Evolutionary conservation across 1,284 basidiomycete genomes (phyloP).

Genomic region (Mycosarcoma maydis): DNA sequence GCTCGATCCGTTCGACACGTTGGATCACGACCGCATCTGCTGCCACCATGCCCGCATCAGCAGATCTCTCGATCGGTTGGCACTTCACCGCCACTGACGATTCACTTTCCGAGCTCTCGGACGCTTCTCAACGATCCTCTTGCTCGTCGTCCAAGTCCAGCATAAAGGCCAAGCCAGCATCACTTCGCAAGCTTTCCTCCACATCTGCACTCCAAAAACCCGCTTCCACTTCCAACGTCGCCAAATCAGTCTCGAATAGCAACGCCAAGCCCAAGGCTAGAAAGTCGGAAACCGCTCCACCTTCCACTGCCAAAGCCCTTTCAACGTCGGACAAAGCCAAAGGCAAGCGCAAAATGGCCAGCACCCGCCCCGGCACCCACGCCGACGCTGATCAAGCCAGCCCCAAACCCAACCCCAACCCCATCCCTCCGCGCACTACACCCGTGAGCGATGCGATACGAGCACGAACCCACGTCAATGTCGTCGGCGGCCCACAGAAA

Average conservation of each 20-base stretch:
- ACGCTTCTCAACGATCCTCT: background rate
- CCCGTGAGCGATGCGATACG: conserved; percentile 28
- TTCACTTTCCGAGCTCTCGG: conserved; percentile 38
- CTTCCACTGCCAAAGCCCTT: background rate
- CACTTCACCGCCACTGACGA: conserved; percentile 40
- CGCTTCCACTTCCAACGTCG: conserved; percentile 18
- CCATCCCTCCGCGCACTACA: conserved; percentile 7
- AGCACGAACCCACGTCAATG: conserved; percentile 38
- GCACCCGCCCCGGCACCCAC: too few species aligned
- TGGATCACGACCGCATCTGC: too few species aligned
- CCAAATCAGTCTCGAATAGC: conserved; percentile 9
- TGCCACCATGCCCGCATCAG: conserved; percentile 3
- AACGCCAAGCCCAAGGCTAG: conserved; percentile 13
- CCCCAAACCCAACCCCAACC: background rate
- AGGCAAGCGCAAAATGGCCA: conserved; percentile 12
- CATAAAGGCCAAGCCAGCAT: conserved; percentile 1
- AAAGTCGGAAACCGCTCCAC: conserved; percentile 23
- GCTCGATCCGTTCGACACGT: too few species aligned
- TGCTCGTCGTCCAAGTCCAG: conserved; percentile 14
- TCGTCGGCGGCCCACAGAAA: conserved; percentile 13
- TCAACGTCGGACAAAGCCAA: conserved; percentile 10
- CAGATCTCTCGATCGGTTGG: conserved; percentile 7
- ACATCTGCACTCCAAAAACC: conserved; percentile 8
- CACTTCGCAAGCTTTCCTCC: conserved; percentile 1
- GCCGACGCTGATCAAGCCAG: background rate